Base-by-base conservation (phyloP, 2,329 filamentous ascomycete genomes). In the Penicillium concentricum region DNA sequence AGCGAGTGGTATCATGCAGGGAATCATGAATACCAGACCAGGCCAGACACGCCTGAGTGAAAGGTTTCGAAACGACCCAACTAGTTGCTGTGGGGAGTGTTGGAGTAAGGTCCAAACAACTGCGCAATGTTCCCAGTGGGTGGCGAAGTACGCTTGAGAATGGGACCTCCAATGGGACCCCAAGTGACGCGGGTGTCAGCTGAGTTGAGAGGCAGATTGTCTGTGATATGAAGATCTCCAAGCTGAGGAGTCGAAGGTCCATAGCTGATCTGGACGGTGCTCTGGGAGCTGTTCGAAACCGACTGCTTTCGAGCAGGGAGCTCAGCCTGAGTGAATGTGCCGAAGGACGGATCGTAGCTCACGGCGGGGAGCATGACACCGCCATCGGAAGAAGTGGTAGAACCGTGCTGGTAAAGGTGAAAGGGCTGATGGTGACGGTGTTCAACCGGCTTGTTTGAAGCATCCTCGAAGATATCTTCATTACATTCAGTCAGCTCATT, bases 121-220 rank as follows among this genome's bases (percentile, higher is more conserved):
- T n/a, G 10, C 13, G 20, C 4, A n/a, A 28, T 28, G 8, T n/a
- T 8, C 5, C 42, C 35, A 15, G 24, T 15, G 3, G 26, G 43
- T 13, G 35, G 43, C 1, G 35, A 26, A 4, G 44, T 39, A 1
- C 26, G 24, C 43, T 41, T 54, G 16, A 48, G 22, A 10, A 54
- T 54, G 0, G 51, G 51, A 18, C 51, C 52, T 20, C 52, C 52
- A 22, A 55, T 49, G 30, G 45, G 38, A 15, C 52, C 52, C 52
- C 52, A 55, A 13, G 37, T 37, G 22, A 41, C 43, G 8, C 35
- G 20, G 10, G 35, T 49, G 3, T 54, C 51, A 2, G 13, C 9
- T 3, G 26, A 32, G 15, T 7, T 24, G 15, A 54, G 7, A 5
- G 35, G 35, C 3, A 12, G 22, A 10, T 46, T 52, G 13, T 52